These are phyloP conservation scores for Phytopythium sindhum DNA, from an alignment of 352 stramenopile genomes.

Conservation along the genomic window DNA sequence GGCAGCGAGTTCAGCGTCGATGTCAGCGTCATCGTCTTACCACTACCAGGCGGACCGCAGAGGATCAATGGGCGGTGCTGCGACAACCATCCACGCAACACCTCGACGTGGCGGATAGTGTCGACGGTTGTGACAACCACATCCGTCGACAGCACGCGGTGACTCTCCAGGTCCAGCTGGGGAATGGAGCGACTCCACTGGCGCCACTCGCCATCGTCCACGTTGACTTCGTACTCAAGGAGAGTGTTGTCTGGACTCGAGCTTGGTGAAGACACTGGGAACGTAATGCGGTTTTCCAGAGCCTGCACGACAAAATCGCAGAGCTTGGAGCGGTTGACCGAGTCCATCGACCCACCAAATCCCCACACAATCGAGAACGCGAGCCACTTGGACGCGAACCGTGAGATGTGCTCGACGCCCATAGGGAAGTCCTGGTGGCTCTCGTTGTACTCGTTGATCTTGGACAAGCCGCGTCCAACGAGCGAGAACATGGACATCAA, in stretches of 20 bases:
- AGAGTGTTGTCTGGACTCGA: conserved; percentile 77
- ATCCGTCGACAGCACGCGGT: conserved; percentile 95
- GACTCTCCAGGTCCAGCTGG: conserved; percentile 97
- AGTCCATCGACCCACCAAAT: conserved; percentile 97
- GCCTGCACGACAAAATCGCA: conserved; percentile 87
- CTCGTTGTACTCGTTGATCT: conserved; percentile 99
- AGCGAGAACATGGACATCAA: conserved; percentile 97
- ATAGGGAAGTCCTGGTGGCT: conserved; percentile 98
- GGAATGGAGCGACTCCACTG: conserved; percentile 96
- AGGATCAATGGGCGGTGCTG: conserved; percentile 97
- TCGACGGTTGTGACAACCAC: conserved; percentile 99
- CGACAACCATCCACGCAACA: conserved; percentile 96
- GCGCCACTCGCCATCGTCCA: conserved; percentile 96
- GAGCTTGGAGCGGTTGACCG: conserved; percentile 89
- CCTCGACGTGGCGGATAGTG: conserved; percentile 97
- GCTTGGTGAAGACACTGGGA: conserved; percentile 69
- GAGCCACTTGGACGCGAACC: conserved; percentile 97
- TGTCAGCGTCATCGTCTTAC: conserved; percentile 99
- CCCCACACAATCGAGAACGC: conserved; percentile 98
- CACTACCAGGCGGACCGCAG: conserved; percentile 97
- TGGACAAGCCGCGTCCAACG: conserved; percentile 90
- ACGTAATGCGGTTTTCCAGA: conserved; percentile 85
- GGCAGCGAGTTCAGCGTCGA: conserved; percentile 97
- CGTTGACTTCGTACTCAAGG: conserved; percentile 96
- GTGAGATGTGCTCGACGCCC: conserved; percentile 93